phyloP scores from a whole-genome alignment of 1,284 basidiomycete genomes.

The Melampsora larici-populina region DNA sequence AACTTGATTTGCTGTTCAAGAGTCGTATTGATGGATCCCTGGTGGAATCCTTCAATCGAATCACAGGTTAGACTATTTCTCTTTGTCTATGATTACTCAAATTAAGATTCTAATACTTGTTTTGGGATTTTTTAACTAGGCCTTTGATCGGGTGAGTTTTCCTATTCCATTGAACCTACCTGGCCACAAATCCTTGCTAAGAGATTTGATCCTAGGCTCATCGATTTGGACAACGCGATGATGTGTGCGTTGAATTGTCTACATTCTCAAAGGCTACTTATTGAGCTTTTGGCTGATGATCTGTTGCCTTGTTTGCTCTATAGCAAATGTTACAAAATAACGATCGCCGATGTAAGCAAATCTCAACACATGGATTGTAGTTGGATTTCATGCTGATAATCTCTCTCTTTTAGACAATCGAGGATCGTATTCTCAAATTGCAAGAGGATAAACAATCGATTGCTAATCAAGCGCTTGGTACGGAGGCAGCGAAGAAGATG shows the following conservation, averaged over 20 bases:
- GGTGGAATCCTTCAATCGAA: constrained; percentile 41
- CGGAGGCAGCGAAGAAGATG: constrained; percentile 36
- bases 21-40: constrained; percentile 47
- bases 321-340: constrained; percentile 39
- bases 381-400: neutral
- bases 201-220: constrained; percentile 6
- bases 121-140: neutral
- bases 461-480: constrained; percentile 36
- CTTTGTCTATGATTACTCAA: neutral
- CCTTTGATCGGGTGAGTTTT: constrained; percentile 38
- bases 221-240: constrained; percentile 40
- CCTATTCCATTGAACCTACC: neutral
- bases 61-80: constrained; percentile 16
- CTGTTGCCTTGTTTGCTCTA: neutral
- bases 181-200: neutral
- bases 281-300: neutral
- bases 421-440: constrained; percentile 34
- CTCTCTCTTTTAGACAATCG: constrained; percentile 17
- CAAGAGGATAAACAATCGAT: constrained; percentile 35
- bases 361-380: neutral
- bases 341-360: constrained; percentile 24
- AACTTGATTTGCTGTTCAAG: constrained; percentile 78
- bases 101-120: neutral
- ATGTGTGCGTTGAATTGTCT: constrained; percentile 16
- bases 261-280: neutral